phyloP scores from a whole-genome alignment of 352 stramenopile genomes.

The Pythium phragmitis region DNA sequence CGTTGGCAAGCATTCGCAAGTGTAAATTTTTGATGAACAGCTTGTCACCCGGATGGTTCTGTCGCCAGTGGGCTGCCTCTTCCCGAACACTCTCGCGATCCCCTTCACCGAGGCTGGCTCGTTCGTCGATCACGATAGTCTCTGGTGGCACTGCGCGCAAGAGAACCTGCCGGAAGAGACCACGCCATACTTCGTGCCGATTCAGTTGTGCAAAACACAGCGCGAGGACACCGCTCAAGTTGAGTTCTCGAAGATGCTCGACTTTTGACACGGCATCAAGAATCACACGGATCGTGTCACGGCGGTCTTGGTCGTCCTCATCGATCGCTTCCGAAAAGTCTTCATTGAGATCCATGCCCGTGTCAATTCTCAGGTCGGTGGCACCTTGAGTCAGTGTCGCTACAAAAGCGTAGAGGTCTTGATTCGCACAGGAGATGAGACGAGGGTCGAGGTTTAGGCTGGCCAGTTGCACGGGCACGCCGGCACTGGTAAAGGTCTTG shows the following conservation, averaged over 20 bases:
- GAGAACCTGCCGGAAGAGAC: constrained; percentile 4
- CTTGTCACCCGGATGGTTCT: not conserved
- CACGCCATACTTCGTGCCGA: not conserved
- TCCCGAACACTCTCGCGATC: constrained; percentile 1
- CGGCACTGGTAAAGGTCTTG: constrained; percentile 5
- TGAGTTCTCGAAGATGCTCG: not conserved
- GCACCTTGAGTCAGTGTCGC: not conserved
- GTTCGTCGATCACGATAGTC: not conserved
- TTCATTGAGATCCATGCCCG: constrained; percentile 2
- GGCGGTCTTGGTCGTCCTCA: constrained; percentile 8
- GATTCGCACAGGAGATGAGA: constrained; percentile 15
- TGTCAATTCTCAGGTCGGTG: not conserved
- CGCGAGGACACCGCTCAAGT: constrained; percentile 3
- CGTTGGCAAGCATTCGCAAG: not conserved
- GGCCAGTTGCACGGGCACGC: constrained; percentile 7
- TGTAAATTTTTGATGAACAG: constrained; percentile 1
- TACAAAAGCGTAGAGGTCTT: constrained; percentile 9
- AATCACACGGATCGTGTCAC: constrained; percentile 6
- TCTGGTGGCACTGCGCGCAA: not conserved
- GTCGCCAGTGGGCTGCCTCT: not conserved
- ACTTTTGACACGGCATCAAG: not conserved
- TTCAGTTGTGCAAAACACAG: not conserved
- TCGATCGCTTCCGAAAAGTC: constrained; percentile 6
- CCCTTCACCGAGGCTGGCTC: not conserved
- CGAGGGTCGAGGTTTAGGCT: constrained; percentile 14